Evolutionary conservation across 2,329 filamentous ascomycete genomes (phyloP), one percentile per base, ranked within the genome.

Genomic region (Phoma sp.): DNA sequence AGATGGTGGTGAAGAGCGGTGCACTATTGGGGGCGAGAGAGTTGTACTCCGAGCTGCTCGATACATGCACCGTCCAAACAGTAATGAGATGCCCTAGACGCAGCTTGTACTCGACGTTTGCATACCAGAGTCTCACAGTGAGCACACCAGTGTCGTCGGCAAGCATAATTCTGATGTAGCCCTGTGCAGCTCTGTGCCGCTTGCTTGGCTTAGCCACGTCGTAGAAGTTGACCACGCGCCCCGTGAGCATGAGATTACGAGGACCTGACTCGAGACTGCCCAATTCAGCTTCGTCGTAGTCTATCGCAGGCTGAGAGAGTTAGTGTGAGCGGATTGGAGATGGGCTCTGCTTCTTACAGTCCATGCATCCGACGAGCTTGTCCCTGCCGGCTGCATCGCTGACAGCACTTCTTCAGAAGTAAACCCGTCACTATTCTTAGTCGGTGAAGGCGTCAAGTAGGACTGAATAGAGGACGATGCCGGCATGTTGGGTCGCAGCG

Each of bases 41-140:
- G 2, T 71, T 72, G 25, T 75, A 71, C n/a, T 78, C 76, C 13
- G 66, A 67, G 18, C 77, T 73, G 35, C 79, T 75, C n/a, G 79
- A 78, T 39, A 86, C 75, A 57, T 84, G 84, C 7, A 79, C 79
- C 1, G 83, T 80, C 82, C 82, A 87, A 7, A 86, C 68, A 0
- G 80, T 82, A 13, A 86, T 73, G 1, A 86, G 76, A 33, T 80
- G 79, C 2, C 84, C 84, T 2, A 87, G 70, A 7, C 77, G 73
- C 4, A 84, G 68, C 35, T 68, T 73, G 70, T 77, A 81, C 22
- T 59, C 69, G 45, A 59, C 64, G 3, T 71, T 69, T 14, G 72
- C 73, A 48, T 81, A 85, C 75, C 81, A 84, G 2, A 86, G 68
- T 41, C 81, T 81, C 51, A 86, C 83, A 6, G 78, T 81, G 52